Conservation (phyloP, 768 basidiomycete genomes). For the Boletellus sp. region DNA sequence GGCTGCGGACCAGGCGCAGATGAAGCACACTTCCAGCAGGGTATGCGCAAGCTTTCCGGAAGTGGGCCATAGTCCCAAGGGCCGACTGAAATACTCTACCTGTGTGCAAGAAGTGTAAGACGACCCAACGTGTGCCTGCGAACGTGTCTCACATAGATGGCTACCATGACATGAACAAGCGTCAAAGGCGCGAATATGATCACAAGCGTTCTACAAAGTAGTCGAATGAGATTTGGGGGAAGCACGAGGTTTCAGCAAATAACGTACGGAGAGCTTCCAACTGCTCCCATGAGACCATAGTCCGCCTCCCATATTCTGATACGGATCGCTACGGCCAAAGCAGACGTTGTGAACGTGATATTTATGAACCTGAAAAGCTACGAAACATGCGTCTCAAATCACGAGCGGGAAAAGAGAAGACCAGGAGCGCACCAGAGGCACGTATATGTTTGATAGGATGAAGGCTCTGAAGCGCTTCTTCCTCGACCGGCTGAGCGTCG, state of each 20-base stretch:
- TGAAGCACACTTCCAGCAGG: conserved; percentile 82
- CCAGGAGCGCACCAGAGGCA: conserved; percentile 60
- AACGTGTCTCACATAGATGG: conserved; percentile 67
- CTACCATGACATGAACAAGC: conserved; percentile 77
- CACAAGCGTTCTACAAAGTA: conserved; percentile 57
- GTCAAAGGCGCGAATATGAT: conserved; percentile 85
- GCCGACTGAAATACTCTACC: conserved; percentile 92
- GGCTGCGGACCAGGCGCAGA: conserved; percentile 91
- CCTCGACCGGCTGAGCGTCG: conserved; percentile 28
- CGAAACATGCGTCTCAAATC: conserved; percentile 3
- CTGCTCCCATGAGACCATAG: conserved; percentile 55
- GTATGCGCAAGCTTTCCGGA: conserved; percentile 85
- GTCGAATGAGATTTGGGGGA: neutral
- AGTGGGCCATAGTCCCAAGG: conserved; percentile 88
- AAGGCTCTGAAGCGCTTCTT: conserved; percentile 58
- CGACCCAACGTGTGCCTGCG: conserved; percentile 5
- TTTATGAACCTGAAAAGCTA: conserved; percentile 85
- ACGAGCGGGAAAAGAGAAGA: neutral
- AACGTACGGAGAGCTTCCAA: conserved; percentile 80
- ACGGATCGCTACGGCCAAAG: conserved; percentile 73
- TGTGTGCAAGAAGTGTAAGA: conserved; percentile 30
- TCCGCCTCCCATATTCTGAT: conserved; percentile 59
- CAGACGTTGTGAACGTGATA: conserved; percentile 74
- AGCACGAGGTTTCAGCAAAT: neutral
- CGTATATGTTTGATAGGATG: conserved; percentile 70